These are phyloP conservation scores for Macrolepiota fuliginosa DNA, from an alignment of 768 basidiomycete species.

Conservation along the genomic window DNA sequence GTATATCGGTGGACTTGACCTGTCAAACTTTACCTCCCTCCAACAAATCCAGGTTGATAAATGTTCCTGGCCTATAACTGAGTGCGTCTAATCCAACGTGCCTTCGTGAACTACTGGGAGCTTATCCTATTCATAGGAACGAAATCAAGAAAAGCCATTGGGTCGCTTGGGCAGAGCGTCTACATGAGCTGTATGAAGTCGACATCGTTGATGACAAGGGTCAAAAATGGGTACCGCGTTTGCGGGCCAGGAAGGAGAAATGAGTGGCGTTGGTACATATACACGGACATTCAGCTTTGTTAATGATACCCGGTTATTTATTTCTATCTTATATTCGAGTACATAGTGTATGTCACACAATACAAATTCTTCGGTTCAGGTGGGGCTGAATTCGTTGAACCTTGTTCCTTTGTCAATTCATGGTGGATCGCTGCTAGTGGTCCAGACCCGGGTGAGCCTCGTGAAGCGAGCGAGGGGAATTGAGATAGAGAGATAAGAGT, in stretches of 20 bases:
- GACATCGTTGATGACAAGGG: not conserved
- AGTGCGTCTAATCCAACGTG: not conserved
- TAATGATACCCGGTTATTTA: not conserved
- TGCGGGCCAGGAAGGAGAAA: not conserved
- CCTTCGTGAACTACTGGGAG: not conserved
- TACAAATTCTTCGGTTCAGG: not conserved
- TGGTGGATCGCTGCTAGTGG: not conserved
- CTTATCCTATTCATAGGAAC: not conserved
- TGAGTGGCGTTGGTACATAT: not conserved
- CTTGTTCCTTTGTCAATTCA: not conserved
- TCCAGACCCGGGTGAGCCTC: not conserved
- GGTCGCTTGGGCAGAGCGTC: conserved; percentile 3
- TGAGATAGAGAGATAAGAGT: not conserved
- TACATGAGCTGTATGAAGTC: not conserved
- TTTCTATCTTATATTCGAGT: not conserved
- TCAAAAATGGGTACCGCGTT: conserved; percentile 4
- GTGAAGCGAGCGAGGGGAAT: not conserved
- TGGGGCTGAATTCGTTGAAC: not conserved
- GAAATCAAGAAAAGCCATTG: conserved; percentile 5
- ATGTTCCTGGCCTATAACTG: not conserved
- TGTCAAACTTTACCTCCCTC: conserved; percentile 6
- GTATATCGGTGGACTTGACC: conserved; percentile 2
- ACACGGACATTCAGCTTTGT: not conserved
- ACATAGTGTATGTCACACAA: not conserved
- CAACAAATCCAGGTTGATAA: not conserved